Conservation (phyloP, 164 flowering plant genomes). For the Berberis thunbergii region DNA sequence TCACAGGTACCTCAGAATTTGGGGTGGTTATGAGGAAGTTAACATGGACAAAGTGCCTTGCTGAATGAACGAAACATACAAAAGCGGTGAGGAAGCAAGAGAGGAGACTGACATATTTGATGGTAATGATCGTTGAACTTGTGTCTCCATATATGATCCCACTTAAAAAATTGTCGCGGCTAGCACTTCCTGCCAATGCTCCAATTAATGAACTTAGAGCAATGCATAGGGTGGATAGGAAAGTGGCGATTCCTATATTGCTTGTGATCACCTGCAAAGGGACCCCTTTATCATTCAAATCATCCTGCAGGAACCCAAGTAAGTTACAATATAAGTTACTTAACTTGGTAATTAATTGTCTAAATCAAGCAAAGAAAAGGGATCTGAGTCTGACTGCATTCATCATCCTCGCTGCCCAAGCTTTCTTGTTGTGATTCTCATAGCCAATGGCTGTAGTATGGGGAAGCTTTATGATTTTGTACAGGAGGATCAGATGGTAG, state of each 20-base stretch:
- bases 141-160: slow-evolving; percentile 41
- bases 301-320: slow-evolving; percentile 20
- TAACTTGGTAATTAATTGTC: not conserved
- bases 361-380: not conserved
- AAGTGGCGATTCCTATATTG: slow-evolving; percentile 40
- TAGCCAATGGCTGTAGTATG: slow-evolving; percentile 50
- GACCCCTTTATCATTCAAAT: slow-evolving; percentile 18
- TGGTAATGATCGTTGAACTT: slow-evolving; percentile 20
- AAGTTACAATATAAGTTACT: not conserved
- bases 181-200: slow-evolving; percentile 38
- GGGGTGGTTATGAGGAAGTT: slow-evolving; percentile 53
- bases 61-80: slow-evolving; percentile 40
- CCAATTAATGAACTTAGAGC: slow-evolving; percentile 54
- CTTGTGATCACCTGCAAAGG: slow-evolving; percentile 33
- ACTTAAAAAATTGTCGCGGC: slow-evolving; percentile 16
- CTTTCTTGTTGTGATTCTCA: slow-evolving; percentile 53
- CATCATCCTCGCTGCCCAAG: slow-evolving; percentile 56
- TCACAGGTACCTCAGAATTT: slow-evolving; percentile 27
- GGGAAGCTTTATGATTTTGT: slow-evolving; percentile 32
- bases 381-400: slow-evolving; percentile 26
- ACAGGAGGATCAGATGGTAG: slow-evolving; percentile 53
- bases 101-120: slow-evolving; percentile 44
- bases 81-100: slow-evolving; percentile 47
- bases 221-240: slow-evolving; percentile 32
- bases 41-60: slow-evolving; percentile 41